Percentiles rank a stretch among this genome's conserved stretches.
Conservation (phyloP, 129 eudicot species). For the Daucus carota region DNA sequence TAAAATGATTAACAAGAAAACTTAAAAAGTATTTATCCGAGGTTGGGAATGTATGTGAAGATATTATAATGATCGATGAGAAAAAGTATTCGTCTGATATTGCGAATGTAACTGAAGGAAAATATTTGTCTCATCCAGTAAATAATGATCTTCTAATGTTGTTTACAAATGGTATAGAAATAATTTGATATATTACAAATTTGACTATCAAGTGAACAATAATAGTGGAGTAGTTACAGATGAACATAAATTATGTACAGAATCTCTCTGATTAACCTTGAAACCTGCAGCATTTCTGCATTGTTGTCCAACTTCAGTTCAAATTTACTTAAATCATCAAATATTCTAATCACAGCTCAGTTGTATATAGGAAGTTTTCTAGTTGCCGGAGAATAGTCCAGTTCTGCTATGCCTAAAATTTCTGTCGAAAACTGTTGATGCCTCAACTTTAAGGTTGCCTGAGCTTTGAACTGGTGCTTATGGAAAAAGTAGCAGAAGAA, state of each 20-base stretch:
- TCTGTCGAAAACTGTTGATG: constrained; percentile 17
- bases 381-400: constrained; percentile 71
- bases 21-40: too few relatives aligned
- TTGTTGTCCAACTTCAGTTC: constrained; percentile 14
- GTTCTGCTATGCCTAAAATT: constrained; percentile 42
- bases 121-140: too few relatives aligned
- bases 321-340: not conserved
- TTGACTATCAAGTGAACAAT: not conserved
- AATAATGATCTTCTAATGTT: too few relatives aligned
- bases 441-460: constrained; percentile 5
- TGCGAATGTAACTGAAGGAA: too few relatives aligned
- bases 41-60: too few relatives aligned
- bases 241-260: not conserved
- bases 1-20: too few relatives aligned
- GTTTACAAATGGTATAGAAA: too few relatives aligned
- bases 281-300: constrained; percentile 27
- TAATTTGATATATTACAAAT: too few relatives aligned
- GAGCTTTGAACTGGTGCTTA: constrained; percentile 29
- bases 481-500: constrained; percentile 18
- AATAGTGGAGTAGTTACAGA: not conserved
- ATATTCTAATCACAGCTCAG: constrained; percentile 13
- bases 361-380: constrained; percentile 83
- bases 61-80: too few relatives aligned
- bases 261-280: not conserved
- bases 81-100: too few relatives aligned